Base-by-base conservation (phyloP, 2,329 filamentous ascomycete species). In the Paramyrothecium sp. region DNA sequence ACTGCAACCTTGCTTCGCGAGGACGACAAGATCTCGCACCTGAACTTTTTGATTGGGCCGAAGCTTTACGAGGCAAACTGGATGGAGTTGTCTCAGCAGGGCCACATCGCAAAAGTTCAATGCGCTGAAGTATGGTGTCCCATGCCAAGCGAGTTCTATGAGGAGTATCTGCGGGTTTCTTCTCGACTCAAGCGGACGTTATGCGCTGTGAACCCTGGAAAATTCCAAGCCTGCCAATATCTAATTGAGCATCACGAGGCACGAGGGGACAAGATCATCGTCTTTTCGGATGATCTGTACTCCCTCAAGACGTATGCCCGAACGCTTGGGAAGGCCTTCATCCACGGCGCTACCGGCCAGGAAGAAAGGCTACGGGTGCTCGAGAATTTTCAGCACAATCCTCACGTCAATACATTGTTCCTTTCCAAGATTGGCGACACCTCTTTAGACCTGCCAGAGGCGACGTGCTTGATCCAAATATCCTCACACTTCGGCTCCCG, bases 111-210 rank as follows among this genome's bases (percentile, higher is more conserved):
- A 49, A 89, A 89, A 65, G 92, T 97, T 1, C 92, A 97, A 71
- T 97, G 93, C 71, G 92, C 93, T 13, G 92, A 97, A 72, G 93
- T 97, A 16, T 97, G 92, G 92, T 97, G 92, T 69, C 90, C 92
- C 3, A 97, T 97, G 93, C 94, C 92, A 0, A 92, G 91, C 0
- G 92, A 97, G 64, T 97, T 97, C 69, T 97, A 96, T 71, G 87
- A 89, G 13, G 89, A 96, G 70, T 97, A 96, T 74, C 82, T 97
- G 56, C 82, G 83, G 57, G 84, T 83, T 16, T 82, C 82, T 19
- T 64, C 68, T 0, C 66, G 72, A 2, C 64, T 67, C 48, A 66
- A 67, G 30, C 62, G 63, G 1, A 61, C 69, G 7, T 82, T 96
- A 4, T 95, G 91, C 62, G 92, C 92, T 61, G 95, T 97, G 90